phyloP scores from a whole-genome alignment of 345 rosid genomes.

The Reutealis trisperma region DNA sequence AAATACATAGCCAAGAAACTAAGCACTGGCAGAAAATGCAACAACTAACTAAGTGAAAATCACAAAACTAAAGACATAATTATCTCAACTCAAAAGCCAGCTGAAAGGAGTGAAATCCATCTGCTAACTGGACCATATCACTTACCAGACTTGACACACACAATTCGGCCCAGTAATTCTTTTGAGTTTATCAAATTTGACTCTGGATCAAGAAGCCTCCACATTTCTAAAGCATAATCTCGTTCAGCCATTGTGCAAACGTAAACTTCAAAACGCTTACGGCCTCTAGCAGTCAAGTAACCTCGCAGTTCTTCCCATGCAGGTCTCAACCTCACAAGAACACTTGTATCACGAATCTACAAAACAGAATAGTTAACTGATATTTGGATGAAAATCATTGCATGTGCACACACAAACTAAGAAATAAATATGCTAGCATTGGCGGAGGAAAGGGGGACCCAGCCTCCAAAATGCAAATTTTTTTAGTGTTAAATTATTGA shows the following conservation, averaged over 20 bases:
- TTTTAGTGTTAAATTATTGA: no score
- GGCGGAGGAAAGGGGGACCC: no score
- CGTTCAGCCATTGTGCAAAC: slow-evolving; percentile 99
- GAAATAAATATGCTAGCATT: neutral
- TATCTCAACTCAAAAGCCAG: slow-evolving; percentile 10
- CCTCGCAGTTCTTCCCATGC: slow-evolving; percentile 96
- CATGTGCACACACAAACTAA: neutral
- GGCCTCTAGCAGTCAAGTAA: slow-evolving; percentile 93
- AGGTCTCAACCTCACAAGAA: slow-evolving; percentile 98
- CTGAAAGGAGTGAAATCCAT: slow-evolving; percentile 13
- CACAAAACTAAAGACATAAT: neutral
- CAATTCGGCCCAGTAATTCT: slow-evolving; percentile 79
- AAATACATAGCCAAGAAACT: slow-evolving; percentile 5
- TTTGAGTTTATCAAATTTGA: slow-evolving; percentile 78
- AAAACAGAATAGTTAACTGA: neutral
- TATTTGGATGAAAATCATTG: slow-evolving; percentile 16
- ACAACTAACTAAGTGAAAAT: slow-evolving; percentile 4
- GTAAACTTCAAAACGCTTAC: slow-evolving; percentile 98
- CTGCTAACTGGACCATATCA: slow-evolving; percentile 11
- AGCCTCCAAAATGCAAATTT: no score
- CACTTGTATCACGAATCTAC: slow-evolving; percentile 97
- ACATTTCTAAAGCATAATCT: slow-evolving; percentile 98
- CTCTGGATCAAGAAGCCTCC: slow-evolving; percentile 99
- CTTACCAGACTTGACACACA: slow-evolving; percentile 95
- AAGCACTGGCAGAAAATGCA: slow-evolving; percentile 1